Percentiles rank a stretch among this genome's conserved stretches.
Conservation (phyloP, 1,139 yeast species). For the Suzukiozyma palmioleophila region DNA sequence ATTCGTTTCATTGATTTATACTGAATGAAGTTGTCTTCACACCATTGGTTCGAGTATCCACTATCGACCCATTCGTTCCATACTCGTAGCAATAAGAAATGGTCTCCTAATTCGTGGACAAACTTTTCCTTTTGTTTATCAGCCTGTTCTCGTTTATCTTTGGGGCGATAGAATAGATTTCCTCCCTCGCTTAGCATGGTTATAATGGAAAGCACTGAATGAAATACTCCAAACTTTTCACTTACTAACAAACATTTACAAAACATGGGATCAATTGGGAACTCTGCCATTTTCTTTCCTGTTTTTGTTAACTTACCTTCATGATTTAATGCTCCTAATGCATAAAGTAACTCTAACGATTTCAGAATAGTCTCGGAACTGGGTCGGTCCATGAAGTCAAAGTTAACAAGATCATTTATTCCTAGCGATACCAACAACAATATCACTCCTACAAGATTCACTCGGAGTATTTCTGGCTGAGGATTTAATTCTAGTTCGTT, state of each 20-base stretch:
- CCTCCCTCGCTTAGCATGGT: slow-evolving; percentile 83
- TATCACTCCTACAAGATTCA: slow-evolving; percentile 74
- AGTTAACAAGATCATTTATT: slow-evolving; percentile 71
- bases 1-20: slow-evolving; percentile 68
- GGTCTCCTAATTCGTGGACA: slow-evolving; percentile 59
- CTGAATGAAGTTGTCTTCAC: slow-evolving; percentile 79
- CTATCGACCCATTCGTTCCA: slow-evolving; percentile 75
- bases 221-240: slow-evolving; percentile 52
- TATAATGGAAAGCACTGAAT: slow-evolving; percentile 65
- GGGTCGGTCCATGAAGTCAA: slow-evolving; percentile 89
- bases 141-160: slow-evolving; percentile 63
- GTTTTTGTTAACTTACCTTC: slow-evolving; percentile 70
- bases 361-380: slow-evolving; percentile 65
- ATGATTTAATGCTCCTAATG: slow-evolving; percentile 84
- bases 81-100: slow-evolving; percentile 65
- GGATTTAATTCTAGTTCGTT: slow-evolving; percentile 77
- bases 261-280: slow-evolving; percentile 89
- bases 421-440: slow-evolving; percentile 75
- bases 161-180: slow-evolving; percentile 68
- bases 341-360: slow-evolving; percentile 74
- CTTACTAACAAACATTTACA: slow-evolving; percentile 72
- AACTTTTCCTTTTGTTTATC: slow-evolving; percentile 59
- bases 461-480: slow-evolving; percentile 83
- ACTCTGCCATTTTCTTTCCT: slow-evolving; percentile 87
- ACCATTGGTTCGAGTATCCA: slow-evolving; percentile 77